A percentile compares a stretch with the other conserved stretches of the same genome.
Evolutionary conservation across 2,329 filamentous ascomycete genomes (phyloP).

Genomic region (Lizonia empirigonia): DNA sequence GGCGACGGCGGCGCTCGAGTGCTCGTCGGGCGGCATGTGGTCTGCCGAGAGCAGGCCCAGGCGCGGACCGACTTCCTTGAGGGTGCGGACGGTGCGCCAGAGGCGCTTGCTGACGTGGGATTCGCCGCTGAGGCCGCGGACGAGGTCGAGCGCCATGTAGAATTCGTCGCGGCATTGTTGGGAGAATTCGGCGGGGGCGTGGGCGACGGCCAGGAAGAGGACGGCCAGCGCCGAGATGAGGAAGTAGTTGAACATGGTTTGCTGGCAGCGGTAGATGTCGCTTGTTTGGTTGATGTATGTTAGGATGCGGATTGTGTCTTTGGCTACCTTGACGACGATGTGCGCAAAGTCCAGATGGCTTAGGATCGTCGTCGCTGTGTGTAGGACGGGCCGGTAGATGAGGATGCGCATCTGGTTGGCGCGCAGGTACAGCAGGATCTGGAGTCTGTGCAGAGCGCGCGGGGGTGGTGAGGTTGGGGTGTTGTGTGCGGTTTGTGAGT

Average conservation of each 20-base stretch:
- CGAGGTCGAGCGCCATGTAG: constrained; percentile 75
- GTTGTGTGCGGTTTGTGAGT: constrained; percentile 47
- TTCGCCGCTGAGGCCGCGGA: constrained; percentile 73
- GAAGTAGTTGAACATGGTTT: constrained; percentile 82
- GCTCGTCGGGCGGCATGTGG: constrained; percentile 58
- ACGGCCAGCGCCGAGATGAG: constrained; percentile 75
- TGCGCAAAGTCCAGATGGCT: constrained; percentile 75
- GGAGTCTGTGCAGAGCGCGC: constrained; percentile 73
- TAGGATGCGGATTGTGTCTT: constrained; percentile 75
- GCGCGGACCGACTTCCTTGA: constrained; percentile 73
- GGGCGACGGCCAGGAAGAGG: constrained; percentile 76
- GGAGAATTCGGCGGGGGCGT: constrained; percentile 74
- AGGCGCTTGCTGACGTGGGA: constrained; percentile 74
- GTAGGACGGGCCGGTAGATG: constrained; percentile 85
- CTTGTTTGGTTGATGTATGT: constrained; percentile 73
- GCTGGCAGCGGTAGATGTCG: constrained; percentile 72
- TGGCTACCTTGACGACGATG: constrained; percentile 74
- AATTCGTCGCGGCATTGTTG: constrained; percentile 74
- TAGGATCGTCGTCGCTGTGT: constrained; percentile 82
- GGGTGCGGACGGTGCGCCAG: constrained; percentile 72
- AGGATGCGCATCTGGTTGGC: constrained; percentile 90
- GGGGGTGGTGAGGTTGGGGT: constrained; percentile 53
- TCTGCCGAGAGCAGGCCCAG: constrained; percentile 64
- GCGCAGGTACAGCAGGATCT: constrained; percentile 82
- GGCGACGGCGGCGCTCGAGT: constrained; percentile 66